phyloP scores from a whole-genome alignment of 2,329 filamentous ascomycete species.

The Diaporthe vexans region DNA sequence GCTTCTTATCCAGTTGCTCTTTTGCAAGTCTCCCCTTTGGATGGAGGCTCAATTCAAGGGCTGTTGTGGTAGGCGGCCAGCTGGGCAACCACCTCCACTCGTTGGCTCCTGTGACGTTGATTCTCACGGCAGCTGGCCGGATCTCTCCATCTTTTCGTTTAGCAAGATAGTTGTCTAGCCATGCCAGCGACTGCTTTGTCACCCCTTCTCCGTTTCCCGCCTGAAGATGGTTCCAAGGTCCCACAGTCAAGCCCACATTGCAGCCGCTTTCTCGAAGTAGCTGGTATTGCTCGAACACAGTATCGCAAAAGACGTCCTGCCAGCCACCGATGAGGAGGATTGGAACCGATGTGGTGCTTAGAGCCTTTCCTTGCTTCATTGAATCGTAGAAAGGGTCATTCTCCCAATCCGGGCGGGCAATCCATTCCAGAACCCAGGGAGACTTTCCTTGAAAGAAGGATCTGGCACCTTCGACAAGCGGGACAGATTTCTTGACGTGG shows the following conservation, averaged over 20 bases:
- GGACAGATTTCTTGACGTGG: slow-evolving; percentile 27
- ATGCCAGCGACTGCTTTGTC: slow-evolving; percentile 25
- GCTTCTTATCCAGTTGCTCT: not conserved
- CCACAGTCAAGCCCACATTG: slow-evolving; percentile 35
- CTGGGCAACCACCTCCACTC: slow-evolving; percentile 38
- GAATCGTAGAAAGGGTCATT: slow-evolving; percentile 28
- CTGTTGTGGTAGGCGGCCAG: slow-evolving; percentile 40
- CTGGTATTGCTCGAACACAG: slow-evolving; percentile 15
- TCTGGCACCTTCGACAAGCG: slow-evolving; percentile 32
- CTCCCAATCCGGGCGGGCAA: slow-evolving; percentile 4
- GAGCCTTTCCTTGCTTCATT: slow-evolving; percentile 30
- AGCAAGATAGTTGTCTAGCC: slow-evolving; percentile 38
- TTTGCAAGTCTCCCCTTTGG: slow-evolving; percentile 19
- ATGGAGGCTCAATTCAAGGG: slow-evolving; percentile 34
- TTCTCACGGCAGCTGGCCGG: slow-evolving; percentile 27
- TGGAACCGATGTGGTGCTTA: slow-evolving; percentile 13
- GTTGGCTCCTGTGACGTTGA: slow-evolving; percentile 33
- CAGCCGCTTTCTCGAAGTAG: slow-evolving; percentile 25
- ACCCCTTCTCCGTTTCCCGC: not conserved
- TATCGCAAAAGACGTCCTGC: slow-evolving; percentile 35
- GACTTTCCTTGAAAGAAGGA: slow-evolving; percentile 18
- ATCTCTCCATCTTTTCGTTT: not conserved
- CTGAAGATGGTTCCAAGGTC: slow-evolving; percentile 37
- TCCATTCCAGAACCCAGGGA: slow-evolving; percentile 33
- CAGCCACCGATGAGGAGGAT: slow-evolving; percentile 35